Evolutionary conservation across 176 grass and related monocot genomes (phyloP), one percentile per base, ranked within the genome.

Genomic region (Thinopyrum elongatum): DNA sequence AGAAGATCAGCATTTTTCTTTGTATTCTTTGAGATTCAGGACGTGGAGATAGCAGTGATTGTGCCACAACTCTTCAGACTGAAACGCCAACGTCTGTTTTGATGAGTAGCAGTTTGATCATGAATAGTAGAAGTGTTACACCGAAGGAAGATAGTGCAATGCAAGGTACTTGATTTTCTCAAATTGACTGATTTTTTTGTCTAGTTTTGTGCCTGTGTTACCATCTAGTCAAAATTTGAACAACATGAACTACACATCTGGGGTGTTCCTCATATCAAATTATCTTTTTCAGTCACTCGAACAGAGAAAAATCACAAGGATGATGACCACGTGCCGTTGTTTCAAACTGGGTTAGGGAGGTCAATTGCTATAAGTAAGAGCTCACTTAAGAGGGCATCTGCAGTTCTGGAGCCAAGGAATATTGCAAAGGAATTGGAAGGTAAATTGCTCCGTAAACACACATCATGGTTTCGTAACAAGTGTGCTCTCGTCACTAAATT

Each of bases 361-460:
- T 10, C 81, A 67, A 84, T 95, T 77, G 84, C 62, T 76, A 70
- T 85, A 71, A 95, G 88, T 70, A 87, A 95, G 86, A 82, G 60
- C 82, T 89, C 91, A 70, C 79, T 90, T 72, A 80, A 85, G 74
- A 93, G 89, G 79, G 93, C 88, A 81, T 82, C 39, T 65, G 12
- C 28, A 58, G 22, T 85, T 93, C 73, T 93, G 76, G 86, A 95
- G 83, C 86, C 83, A 84, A 86, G 91, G 63, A 91, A 91, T 72
- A 91, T 91, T 77, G 76, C 81, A 39, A 87, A 84, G 70, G 91
- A 83, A 70, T 65, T 92, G 80, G 84, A 89, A 89, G 91, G 91
- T 87, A 83, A 67, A 36, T 87, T 83, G 51, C 49, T 13, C 64
- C 19, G 16, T 44, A 70, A 84, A 80, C 29, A 66, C 16, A 65